Evolutionary conservation across 1,284 basidiomycete genomes (phyloP).

Genomic region (Cryptococcus deneoformans): DNA sequence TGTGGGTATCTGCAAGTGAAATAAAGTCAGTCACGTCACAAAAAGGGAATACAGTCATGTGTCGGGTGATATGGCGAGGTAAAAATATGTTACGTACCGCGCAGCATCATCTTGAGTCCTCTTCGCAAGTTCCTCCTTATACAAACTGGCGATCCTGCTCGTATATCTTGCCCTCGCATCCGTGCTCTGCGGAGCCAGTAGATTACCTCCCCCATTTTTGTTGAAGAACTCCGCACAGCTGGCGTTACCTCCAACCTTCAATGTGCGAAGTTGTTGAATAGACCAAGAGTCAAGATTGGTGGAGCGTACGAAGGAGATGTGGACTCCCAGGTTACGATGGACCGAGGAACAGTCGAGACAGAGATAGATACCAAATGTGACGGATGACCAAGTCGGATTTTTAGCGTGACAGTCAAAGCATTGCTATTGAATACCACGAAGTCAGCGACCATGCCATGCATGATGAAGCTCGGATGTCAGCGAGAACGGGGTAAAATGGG

Average conservation of each 20-base stretch:
- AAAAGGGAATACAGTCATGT: background rate
- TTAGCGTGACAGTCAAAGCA: constrained; percentile 97
- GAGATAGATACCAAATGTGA: constrained; percentile 96
- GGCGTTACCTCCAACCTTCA: constrained; percentile 95
- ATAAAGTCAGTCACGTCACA: background rate
- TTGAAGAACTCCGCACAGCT: constrained; percentile 88
- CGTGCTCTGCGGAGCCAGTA: constrained; percentile 61
- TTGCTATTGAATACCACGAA: constrained; percentile 55
- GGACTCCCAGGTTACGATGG: constrained; percentile 96
- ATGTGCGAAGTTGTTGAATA: constrained; percentile 81
- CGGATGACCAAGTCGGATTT: constrained; percentile 97
- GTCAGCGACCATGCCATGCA: background rate
- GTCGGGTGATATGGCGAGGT: too few relatives aligned
- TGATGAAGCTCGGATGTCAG: background rate
- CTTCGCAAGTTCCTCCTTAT: constrained; percentile 87
- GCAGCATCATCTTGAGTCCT: constrained; percentile 76
- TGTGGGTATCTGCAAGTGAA: constrained; percentile 61
- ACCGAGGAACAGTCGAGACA: constrained; percentile 95
- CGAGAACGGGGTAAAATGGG: too few relatives aligned
- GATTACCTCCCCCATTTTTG: constrained; percentile 71
- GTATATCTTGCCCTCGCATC: constrained; percentile 91
- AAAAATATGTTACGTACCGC: constrained; percentile 53
- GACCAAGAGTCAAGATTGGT: constrained; percentile 98
- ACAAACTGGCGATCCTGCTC: constrained; percentile 74
- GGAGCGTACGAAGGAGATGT: constrained; percentile 96